A percentile compares a stretch with the other conserved stretches of the same genome.
These are phyloP conservation scores for Scedosporium apiospermum DNA, from an alignment of 2,329 filamentous ascomycete genomes.

Conservation along the genomic window DNA sequence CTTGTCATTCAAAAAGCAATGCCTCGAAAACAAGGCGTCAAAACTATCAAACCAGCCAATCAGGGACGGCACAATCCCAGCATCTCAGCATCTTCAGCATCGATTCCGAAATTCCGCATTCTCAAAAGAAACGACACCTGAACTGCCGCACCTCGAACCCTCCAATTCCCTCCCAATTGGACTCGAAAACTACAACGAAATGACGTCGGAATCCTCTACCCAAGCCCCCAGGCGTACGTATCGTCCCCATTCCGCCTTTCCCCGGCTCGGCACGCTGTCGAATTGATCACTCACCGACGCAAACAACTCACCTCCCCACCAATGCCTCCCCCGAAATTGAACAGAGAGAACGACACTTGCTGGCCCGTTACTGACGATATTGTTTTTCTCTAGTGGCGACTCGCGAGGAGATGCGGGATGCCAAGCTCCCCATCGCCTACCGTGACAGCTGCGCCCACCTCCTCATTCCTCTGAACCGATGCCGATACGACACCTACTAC, in stretches of 20 bases:
- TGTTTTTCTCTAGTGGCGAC: slow-evolving; percentile 50
- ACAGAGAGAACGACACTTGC: background rate
- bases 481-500: slow-evolving; percentile 86
- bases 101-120: background rate
- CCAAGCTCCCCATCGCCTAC: slow-evolving; percentile 80
- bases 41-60: background rate
- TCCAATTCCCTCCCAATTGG: slow-evolving; percentile 9
- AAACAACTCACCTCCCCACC: background rate
- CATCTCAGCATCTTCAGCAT: background rate
- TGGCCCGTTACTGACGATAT: too few species aligned
- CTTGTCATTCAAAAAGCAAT: background rate
- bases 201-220: slow-evolving; percentile 24
- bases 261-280: slow-evolving; percentile 5
- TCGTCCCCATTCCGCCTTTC: background rate
- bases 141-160: slow-evolving; percentile 11
- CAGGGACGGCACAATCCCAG: background rate
- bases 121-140: background rate
- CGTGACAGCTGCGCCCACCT: slow-evolving; percentile 93
- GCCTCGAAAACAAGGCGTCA: background rate
- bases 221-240: slow-evolving; percentile 29
- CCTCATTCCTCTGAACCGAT: slow-evolving; percentile 90
- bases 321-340: slow-evolving; percentile 10
- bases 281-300: too few species aligned
- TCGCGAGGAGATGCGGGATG: slow-evolving; percentile 88
- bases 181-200: slow-evolving; percentile 8